Evolutionary conservation across 139 green algal genomes (phyloP).

Genomic region (Chlamydomonas sp.): DNA sequence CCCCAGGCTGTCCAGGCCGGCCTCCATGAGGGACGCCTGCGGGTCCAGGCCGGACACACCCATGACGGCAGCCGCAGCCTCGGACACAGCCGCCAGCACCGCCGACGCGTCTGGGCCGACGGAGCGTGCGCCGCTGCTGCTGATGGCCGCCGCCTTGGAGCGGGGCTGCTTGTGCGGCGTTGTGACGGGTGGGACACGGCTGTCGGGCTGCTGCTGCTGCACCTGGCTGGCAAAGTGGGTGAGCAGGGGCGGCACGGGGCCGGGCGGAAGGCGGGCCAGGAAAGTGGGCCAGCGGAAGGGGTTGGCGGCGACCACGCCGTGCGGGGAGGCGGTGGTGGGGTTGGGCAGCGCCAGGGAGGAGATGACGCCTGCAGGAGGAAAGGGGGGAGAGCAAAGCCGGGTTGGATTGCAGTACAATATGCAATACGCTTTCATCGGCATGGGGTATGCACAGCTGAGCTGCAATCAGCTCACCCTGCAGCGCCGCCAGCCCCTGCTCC

Average conservation of each 20-base stretch:
- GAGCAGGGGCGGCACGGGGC: constrained; percentile 33
- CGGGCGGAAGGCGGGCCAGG: constrained; percentile 51
- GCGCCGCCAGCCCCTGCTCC: constrained; percentile 60
- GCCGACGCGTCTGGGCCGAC: not conserved
- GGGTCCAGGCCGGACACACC: constrained; percentile 43
- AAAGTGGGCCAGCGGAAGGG: constrained; percentile 76
- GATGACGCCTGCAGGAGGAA: constrained; percentile 3
- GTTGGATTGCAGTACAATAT: too few species aligned
- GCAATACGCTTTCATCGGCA: not conserved
- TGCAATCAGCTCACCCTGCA: constrained; percentile 40
- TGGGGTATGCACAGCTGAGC: not conserved
- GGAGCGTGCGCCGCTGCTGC: not conserved
- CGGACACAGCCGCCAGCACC: constrained; percentile 32
- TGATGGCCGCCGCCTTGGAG: not conserved
- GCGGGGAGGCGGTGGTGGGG: too few species aligned
- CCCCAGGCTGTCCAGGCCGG: constrained; percentile 79
- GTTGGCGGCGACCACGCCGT: constrained; percentile 57
- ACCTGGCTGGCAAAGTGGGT: not conserved
- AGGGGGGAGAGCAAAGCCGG: too few species aligned
- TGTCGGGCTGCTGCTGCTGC: not conserved
- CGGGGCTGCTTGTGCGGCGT: not conserved
- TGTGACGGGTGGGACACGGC: not conserved
- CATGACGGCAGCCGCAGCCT: constrained; percentile 52
- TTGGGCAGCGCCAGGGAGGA: not conserved
- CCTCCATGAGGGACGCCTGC: constrained; percentile 73